Percentiles rank a stretch among this genome's conserved stretches.
Conservation (phyloP, 176 grass and related monocot genomes). For the Secale cereale region DNA sequence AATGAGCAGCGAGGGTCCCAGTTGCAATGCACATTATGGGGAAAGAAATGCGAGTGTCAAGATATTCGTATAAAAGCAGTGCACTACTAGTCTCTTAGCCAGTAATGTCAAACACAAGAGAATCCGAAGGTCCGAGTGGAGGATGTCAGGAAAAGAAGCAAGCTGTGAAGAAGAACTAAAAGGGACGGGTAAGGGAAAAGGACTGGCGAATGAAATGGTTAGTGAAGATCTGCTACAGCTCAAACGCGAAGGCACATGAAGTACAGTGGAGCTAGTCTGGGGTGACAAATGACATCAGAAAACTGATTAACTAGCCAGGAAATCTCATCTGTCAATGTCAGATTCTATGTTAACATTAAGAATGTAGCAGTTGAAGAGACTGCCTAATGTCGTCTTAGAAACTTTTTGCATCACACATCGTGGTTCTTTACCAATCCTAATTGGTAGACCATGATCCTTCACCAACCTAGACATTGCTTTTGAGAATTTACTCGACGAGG, state of each 20-base stretch:
- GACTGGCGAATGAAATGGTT: background rate
- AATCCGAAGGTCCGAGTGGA: background rate
- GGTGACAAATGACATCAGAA: background rate
- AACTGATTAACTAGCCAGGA: background rate
- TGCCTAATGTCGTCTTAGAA: slow-evolving; percentile 34
- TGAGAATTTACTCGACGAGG: slow-evolving; percentile 18
- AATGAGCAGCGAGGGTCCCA: background rate
- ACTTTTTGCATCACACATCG: slow-evolving; percentile 31
- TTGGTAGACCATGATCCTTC: slow-evolving; percentile 33
- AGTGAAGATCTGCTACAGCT: too few species aligned
- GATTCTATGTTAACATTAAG: slow-evolving; percentile 12
- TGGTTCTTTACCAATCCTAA: slow-evolving; percentile 51
- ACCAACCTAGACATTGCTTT: slow-evolving; percentile 41
- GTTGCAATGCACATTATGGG: background rate
- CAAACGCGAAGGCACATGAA: background rate
- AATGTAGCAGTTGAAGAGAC: slow-evolving; percentile 33
- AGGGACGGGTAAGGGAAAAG: background rate
- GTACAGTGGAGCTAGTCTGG: background rate
- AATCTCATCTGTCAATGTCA: background rate
- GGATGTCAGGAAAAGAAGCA: background rate
- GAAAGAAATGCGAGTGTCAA: background rate
- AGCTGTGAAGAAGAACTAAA: background rate
- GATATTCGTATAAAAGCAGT: background rate
- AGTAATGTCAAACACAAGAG: too few species aligned
- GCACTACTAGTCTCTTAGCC: background rate